Percentiles rank a stretch among this genome's conserved stretches.
phyloP scores from a whole-genome alignment of 768 basidiomycete species.

The Pholiota molesta region DNA sequence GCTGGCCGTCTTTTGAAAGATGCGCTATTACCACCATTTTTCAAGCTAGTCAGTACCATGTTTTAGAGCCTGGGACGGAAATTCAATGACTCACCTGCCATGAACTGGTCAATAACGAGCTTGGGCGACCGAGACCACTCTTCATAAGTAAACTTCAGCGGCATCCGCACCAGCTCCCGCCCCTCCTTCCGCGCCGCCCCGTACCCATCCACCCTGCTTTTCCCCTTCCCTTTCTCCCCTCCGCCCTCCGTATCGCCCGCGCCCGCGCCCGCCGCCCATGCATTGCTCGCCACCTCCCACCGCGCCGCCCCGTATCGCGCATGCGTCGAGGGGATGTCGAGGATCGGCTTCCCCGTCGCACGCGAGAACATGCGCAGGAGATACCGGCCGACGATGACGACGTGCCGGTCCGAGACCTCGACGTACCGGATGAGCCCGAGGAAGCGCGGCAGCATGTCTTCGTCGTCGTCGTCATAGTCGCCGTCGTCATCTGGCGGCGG shows the following conservation, averaged over 20 bases:
- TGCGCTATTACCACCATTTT: constrained; percentile 35
- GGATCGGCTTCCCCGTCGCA: constrained; percentile 41
- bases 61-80: not conserved
- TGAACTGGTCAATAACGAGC: constrained; percentile 43
- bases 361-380: constrained; percentile 60
- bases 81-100: constrained; percentile 42
- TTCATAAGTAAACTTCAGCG: constrained; percentile 14
- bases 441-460: constrained; percentile 9
- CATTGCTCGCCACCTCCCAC: constrained; percentile 26
- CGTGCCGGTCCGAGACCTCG: constrained; percentile 59
- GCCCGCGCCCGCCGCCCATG: constrained; percentile 2
- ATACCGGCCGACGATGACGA: constrained; percentile 57
- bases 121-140: constrained; percentile 7
- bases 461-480: constrained; percentile 9
- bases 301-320: constrained; percentile 37
- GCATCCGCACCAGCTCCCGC: constrained; percentile 17
- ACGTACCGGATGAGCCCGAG: constrained; percentile 61
- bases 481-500: not conserved
- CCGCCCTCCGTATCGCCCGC: not conserved
- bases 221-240: not conserved
- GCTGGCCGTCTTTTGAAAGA: constrained; percentile 51
- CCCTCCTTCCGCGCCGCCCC: constrained; percentile 4
- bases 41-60: too few species aligned
- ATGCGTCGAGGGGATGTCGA: constrained; percentile 44
- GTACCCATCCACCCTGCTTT: constrained; percentile 7